Conservation (phyloP, 805 yeast genomes). For the Wickerhamiella galacta region DNA sequence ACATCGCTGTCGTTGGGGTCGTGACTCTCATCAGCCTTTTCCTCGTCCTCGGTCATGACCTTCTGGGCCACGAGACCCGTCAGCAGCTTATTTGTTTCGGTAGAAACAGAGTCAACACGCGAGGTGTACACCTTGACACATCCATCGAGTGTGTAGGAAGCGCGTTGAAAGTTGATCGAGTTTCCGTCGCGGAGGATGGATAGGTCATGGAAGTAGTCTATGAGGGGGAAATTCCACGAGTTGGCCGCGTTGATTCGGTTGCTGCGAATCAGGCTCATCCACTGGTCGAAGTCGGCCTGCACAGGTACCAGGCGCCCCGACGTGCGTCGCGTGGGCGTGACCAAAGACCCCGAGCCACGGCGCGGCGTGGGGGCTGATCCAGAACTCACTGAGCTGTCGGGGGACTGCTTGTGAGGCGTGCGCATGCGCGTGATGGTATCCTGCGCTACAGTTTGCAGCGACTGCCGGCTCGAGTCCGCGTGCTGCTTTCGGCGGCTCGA, state of each 20-base stretch:
- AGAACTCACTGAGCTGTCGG: too few species aligned
- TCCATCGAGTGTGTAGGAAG: conserved; percentile 83
- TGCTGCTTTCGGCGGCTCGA: not conserved
- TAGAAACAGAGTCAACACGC: conserved; percentile 80
- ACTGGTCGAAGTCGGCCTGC: conserved; percentile 4
- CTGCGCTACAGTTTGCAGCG: not conserved
- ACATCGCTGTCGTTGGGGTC: conserved; percentile 33
- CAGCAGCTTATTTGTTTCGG: conserved; percentile 70
- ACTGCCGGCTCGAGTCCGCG: not conserved
- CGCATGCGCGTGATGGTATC: not conserved
- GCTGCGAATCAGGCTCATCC: conserved; percentile 36
- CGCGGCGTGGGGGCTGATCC: too few species aligned
- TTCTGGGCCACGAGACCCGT: conserved; percentile 44
- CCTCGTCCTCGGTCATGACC: conserved; percentile 12
- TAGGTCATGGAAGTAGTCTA: conserved; percentile 80
- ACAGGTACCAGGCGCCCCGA: conserved; percentile 3
- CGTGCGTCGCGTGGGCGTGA: not conserved
- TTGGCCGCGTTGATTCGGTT: conserved; percentile 71
- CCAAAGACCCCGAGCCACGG: not conserved
- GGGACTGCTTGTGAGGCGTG: too few species aligned
- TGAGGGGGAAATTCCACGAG: conserved; percentile 81
- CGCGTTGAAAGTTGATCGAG: conserved; percentile 73
- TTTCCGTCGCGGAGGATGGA: conserved; percentile 59
- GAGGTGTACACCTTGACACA: conserved; percentile 86
- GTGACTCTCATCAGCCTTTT: conserved; percentile 15